Base-by-base conservation (phyloP, 108 stramenopile genomes). In the Mediolabrus comicus region DNA sequence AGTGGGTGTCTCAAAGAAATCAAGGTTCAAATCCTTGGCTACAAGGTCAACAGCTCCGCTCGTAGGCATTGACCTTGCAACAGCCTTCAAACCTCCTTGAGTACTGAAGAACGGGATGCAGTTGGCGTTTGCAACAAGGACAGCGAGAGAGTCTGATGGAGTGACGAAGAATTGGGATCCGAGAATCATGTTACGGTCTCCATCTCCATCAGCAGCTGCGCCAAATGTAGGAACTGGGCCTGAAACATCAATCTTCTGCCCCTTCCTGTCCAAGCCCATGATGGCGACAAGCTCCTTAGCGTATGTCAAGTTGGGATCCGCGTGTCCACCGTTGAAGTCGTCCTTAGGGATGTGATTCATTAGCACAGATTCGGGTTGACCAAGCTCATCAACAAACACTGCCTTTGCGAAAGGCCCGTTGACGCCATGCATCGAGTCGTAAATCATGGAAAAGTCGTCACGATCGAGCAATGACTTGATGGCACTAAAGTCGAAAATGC, bases 301-400 rank as follows among this genome's bases (percentile, higher is more conserved):
- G 79, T 99, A 99, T n/a, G 98, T 98, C 34, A 99, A 85, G 89
- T 99, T 99, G 25, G 99, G 99, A 81, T 99, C 99, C 13, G 99
- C 98, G 79, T 99, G 99, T 41, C 97, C 97, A 26, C 98, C 97
- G 65, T 84, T 84, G 75, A 99, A 99, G 67, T 99, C 98, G 28
- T 98, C 97, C 88, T 92, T 91, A 57, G 98, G 97, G 10, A 78
- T 82, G 33, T 91, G 86, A 71, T 97, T 97, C 81, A 96, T 85
- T 74, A 85, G 84, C 28, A 84, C 82, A 41, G 80, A 72, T 41
- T 86, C 91, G 12, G 83, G 74, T 69, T 88, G 91, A 19, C 96
- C 98, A 30, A 99, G 91, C 71, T 92, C 93, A 17, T 99, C 96
- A 53, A 93, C 86, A 58, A 99, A 98, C 24, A 99, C 76, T 16